Base-by-base conservation (phyloP, 169 alveolate genomes). In the Amoebophrya sp. region DNA sequence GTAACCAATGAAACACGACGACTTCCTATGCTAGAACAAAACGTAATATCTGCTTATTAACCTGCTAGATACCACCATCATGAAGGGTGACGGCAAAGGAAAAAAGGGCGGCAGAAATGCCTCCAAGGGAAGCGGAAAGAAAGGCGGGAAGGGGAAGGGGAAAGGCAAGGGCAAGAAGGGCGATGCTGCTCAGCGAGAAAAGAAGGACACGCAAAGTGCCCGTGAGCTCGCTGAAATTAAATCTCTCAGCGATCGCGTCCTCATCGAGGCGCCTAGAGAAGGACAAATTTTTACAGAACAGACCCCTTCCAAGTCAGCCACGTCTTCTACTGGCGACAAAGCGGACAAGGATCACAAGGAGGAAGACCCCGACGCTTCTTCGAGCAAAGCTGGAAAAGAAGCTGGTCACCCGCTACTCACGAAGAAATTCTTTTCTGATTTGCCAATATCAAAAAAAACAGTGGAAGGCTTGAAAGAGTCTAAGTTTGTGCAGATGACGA, bases 401-500 rank as follows among this genome's bases (percentile, higher is more conserved):
- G 6, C 65, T 18, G 18, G 65, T 18, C 29, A 18, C 18, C 65
- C 65, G 29, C 65, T 47, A 6, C 65, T 47, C 29, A 47, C 65
- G 65, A 47, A 47, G 12, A 65, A 65, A 26, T 65, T 91, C 91
- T 97, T 97, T 93, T 91, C 96, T 29, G 98, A 97, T 91, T 94
- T 97, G 41, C 99, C 99, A 18, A 95, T 97, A 54, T 95, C 97
- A 33, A 90, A 95, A 14, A 93, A 96, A 38, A 96, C 98, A 0
- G 92, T 94, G 24, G 95, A 91, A 78, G 99, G 98, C 0, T 95
- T 97, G 76, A 54, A 90, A 33, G 96, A 95, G 54, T 94, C 96
- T n/a, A 95, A 97, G 65, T 97, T 95, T 93, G 89, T 92, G 65
- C 97, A 95, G 89, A 95, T 98, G 96, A 97, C 99, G 34, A 96